These are phyloP conservation scores for Lachnellula occidentalis DNA, from an alignment of 2,329 filamentous ascomycete species.

Conservation along the genomic window DNA sequence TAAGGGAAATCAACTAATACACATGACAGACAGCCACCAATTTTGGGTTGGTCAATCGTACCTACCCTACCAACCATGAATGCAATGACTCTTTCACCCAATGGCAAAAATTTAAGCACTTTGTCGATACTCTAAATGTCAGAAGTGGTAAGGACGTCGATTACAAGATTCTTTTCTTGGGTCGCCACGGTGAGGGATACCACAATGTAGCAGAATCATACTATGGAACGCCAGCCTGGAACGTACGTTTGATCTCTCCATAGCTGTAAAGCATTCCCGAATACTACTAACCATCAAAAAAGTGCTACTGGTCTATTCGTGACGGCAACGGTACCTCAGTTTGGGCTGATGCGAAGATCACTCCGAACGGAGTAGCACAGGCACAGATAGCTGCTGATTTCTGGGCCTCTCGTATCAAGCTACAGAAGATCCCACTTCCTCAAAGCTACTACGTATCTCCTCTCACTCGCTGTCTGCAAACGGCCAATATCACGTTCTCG, in stretches of 20 bases:
- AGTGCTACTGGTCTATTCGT: conserved; percentile 61
- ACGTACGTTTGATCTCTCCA: conserved; percentile 40
- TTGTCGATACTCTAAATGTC: conserved; percentile 51
- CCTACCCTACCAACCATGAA: conserved; percentile 50
- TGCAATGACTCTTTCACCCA: conserved; percentile 44
- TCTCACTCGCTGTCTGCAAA: conserved; percentile 56
- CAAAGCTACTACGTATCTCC: conserved; percentile 62
- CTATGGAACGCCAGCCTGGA: conserved; percentile 65
- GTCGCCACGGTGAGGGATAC: conserved; percentile 30
- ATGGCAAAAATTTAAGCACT: conserved; percentile 60
- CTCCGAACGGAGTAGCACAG: conserved; percentile 49
- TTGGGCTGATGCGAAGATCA: conserved; percentile 62
- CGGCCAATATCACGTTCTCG: conserved; percentile 56
- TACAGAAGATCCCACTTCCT: conserved; percentile 53
- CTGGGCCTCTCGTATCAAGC: conserved; percentile 48
- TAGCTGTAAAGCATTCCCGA: background rate
- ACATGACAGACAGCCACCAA: conserved; percentile 49
- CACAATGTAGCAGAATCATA: conserved; percentile 58
- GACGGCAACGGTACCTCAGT: conserved; percentile 57
- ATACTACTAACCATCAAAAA: background rate
- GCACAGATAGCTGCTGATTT: conserved; percentile 53
- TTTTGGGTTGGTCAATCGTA: conserved; percentile 60
- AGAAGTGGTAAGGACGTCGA: conserved; percentile 38
- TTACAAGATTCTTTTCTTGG: conserved; percentile 63
- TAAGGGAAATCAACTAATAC: background rate